These are phyloP conservation scores for Aspergillus kassunensis DNA, from an alignment of 495 filamentous ascomycete species.

Conservation along the genomic window DNA sequence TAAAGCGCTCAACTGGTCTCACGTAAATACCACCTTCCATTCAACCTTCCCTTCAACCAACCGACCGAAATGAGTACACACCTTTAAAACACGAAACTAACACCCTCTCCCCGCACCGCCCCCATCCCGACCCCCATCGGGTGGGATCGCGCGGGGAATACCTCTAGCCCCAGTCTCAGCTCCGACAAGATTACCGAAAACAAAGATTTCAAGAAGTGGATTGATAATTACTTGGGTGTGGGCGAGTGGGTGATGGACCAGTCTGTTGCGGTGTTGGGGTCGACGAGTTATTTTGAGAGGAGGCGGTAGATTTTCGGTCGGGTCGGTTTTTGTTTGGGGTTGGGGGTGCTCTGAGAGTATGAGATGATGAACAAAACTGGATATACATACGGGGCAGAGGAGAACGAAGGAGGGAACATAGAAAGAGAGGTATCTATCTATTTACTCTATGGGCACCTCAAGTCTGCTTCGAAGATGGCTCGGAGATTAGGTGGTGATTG, in stretches of 20 bases:
- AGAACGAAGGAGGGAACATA: too few relatives aligned
- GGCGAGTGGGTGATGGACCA: conserved; percentile 99
- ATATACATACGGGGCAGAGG: too few relatives aligned
- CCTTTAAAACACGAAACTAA: too few relatives aligned
- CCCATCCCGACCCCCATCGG: conserved; percentile 26
- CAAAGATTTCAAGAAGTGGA: conserved; percentile 81
- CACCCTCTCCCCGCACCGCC: conserved; percentile 30
- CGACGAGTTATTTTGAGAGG: conserved; percentile 85
- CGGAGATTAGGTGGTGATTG: too few relatives aligned
- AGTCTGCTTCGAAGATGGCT: too few relatives aligned
- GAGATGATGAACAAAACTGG: too few relatives aligned
- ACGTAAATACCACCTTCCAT: conserved; percentile 66
- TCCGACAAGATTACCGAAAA: conserved; percentile 81
- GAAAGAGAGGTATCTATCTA: too few relatives aligned
- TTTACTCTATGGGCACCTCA: too few relatives aligned
- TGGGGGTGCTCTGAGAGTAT: too few relatives aligned
- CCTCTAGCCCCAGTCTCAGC: conserved; percentile 74
- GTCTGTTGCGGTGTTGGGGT: conserved; percentile 83
- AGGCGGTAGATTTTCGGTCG: conserved; percentile 71
- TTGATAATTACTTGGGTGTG: conserved; percentile 91
- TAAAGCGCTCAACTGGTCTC: conserved; percentile 92
- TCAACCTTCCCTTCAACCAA: background rate
- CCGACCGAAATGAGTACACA: background rate
- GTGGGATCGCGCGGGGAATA: conserved; percentile 28
- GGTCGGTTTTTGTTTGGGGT: background rate